These are phyloP conservation scores for Agrocybe praecox DNA, from an alignment of 768 basidiomycete species.

Conservation along the genomic window DNA sequence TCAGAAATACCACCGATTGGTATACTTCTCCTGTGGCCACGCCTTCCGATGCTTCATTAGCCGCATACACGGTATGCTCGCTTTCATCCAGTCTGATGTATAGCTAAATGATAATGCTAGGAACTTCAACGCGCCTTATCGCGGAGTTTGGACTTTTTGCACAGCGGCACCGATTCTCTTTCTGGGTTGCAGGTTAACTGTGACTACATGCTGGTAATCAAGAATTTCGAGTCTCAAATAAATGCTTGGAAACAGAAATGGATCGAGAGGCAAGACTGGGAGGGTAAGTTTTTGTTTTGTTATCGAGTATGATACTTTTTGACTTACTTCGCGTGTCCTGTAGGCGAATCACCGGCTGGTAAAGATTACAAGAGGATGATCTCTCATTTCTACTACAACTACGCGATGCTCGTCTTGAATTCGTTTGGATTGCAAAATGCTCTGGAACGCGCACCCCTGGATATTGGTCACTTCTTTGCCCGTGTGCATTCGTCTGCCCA, in stretches of 20 bases:
- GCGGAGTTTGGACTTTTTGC: slow-evolving; percentile 87
- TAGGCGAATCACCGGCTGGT: slow-evolving; percentile 27
- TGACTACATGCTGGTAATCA: slow-evolving; percentile 85
- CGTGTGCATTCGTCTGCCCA: slow-evolving; percentile 76
- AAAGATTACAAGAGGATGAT: slow-evolving; percentile 52
- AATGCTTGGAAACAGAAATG: slow-evolving; percentile 58
- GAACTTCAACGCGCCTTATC: slow-evolving; percentile 90
- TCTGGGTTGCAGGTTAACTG: slow-evolving; percentile 84
- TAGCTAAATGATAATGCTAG: slow-evolving; percentile 33
- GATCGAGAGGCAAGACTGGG: slow-evolving; percentile 39
- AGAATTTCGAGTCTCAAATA: slow-evolving; percentile 82
- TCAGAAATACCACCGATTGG: slow-evolving; percentile 83
- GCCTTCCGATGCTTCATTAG: slow-evolving; percentile 67
- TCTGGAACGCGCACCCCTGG: slow-evolving; percentile 72
- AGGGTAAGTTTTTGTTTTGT: slow-evolving; percentile 25
- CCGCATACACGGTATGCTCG: slow-evolving; percentile 72
- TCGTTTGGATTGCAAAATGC: slow-evolving; percentile 97
- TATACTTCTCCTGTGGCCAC: slow-evolving; percentile 63
- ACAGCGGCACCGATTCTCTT: slow-evolving; percentile 75
- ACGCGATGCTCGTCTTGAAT: slow-evolving; percentile 86
- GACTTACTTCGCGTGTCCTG: background rate
- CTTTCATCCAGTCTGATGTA: background rate
- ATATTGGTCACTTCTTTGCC: slow-evolving; percentile 84
- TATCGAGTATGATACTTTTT: background rate
- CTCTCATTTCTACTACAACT: slow-evolving; percentile 80